Percentiles rank a stretch among this genome's conserved stretches.
These are phyloP conservation scores for Backusella circina DNA, from an alignment of 192 early-diverging fungal species.

Conservation along the genomic window DNA sequence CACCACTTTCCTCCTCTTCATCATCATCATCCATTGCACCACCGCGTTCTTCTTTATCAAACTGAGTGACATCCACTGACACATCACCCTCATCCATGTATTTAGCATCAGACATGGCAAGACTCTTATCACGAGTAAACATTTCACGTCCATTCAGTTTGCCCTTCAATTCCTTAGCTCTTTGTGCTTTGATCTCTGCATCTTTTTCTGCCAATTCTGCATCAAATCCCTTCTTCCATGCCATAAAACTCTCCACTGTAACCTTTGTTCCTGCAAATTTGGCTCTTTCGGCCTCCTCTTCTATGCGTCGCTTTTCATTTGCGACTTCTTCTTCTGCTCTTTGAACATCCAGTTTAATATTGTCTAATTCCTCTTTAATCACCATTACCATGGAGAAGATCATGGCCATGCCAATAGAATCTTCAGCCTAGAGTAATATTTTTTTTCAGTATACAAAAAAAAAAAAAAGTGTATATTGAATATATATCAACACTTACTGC, in stretches of 20 bases:
- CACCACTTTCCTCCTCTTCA: conserved; percentile 58
- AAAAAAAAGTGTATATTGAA: background rate
- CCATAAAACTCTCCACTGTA: conserved; percentile 69
- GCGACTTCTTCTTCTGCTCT: conserved; percentile 41
- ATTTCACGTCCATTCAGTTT: conserved; percentile 57
- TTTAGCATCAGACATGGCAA: conserved; percentile 79
- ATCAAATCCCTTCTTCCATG: conserved; percentile 81
- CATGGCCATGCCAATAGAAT: conserved; percentile 90
- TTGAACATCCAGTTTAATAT: conserved; percentile 53
- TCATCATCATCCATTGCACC: conserved; percentile 56
- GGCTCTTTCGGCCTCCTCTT: conserved; percentile 69
- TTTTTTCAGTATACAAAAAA: background rate
- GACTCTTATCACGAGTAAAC: conserved; percentile 86
- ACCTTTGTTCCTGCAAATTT: conserved; percentile 83
- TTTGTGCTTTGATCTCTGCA: conserved; percentile 39
- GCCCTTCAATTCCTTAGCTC: conserved; percentile 34
- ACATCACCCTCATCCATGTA: conserved; percentile 86
- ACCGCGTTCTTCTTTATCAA: conserved; percentile 60
- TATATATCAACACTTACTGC: conserved; percentile 14
- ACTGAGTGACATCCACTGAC: conserved; percentile 73
- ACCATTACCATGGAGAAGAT: conserved; percentile 77
- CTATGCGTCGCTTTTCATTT: conserved; percentile 53
- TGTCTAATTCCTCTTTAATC: conserved; percentile 70
- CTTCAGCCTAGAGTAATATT: conserved; percentile 48
- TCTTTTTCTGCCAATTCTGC: conserved; percentile 58